phyloP scores from a whole-genome alignment of 164 flowering plant genomes.

The Protea cynaroides region DNA sequence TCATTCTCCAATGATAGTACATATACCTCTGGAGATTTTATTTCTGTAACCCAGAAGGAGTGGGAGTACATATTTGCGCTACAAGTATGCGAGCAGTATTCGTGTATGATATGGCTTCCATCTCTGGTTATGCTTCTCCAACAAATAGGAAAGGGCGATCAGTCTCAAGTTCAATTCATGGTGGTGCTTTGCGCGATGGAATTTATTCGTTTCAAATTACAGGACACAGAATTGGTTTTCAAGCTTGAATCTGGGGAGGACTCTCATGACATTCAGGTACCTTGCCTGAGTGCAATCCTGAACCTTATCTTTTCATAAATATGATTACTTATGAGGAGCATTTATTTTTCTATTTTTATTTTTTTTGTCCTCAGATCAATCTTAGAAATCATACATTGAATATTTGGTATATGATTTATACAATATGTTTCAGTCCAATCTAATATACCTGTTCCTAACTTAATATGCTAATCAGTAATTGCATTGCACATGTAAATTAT shows the following conservation, averaged over 20 bases:
- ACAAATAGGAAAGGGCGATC: slow-evolving; percentile 22
- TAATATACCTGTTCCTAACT: too few relatives aligned
- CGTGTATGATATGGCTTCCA: slow-evolving; percentile 83
- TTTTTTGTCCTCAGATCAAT: not conserved
- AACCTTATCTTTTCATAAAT: too few relatives aligned
- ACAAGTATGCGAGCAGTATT: slow-evolving; percentile 68
- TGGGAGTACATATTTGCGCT: slow-evolving; percentile 77
- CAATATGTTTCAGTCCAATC: too few relatives aligned
- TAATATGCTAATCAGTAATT: too few relatives aligned
- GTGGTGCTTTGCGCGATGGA: slow-evolving; percentile 44
- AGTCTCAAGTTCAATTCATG: slow-evolving; percentile 22
- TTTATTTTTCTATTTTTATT: too few relatives aligned
- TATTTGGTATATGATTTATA: too few relatives aligned
- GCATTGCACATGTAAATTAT: too few relatives aligned
- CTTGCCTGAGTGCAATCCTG: not conserved
- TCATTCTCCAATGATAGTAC: slow-evolving; percentile 12
- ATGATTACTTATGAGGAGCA: too few relatives aligned
- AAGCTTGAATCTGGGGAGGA: slow-evolving; percentile 53
- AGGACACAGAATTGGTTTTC: slow-evolving; percentile 63
- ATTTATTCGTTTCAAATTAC: slow-evolving; percentile 50
- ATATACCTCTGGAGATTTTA: slow-evolving; percentile 12
- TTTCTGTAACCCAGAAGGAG: slow-evolving; percentile 24
- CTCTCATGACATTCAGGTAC: slow-evolving; percentile 55
- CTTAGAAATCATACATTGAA: not conserved
- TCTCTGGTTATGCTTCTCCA: slow-evolving; percentile 56